Conservation (phyloP, 352 stramenopile species). For the Globisporangium paddicum region DNA sequence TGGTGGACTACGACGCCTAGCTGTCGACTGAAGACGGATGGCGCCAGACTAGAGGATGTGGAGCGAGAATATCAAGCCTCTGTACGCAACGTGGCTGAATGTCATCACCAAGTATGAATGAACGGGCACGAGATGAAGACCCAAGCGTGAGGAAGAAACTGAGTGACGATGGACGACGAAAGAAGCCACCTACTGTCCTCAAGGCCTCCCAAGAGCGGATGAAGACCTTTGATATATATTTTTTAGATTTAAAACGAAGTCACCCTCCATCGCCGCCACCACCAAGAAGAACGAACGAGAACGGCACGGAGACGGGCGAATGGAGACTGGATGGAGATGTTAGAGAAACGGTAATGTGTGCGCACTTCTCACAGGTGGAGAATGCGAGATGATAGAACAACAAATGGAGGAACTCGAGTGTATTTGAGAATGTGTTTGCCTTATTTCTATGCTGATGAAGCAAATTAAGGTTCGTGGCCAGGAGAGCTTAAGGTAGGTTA, state of each 20-base stretch:
- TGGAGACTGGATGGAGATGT: constrained; percentile 31
- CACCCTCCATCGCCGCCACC: background rate
- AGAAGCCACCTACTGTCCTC: background rate
- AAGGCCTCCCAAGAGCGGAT: background rate
- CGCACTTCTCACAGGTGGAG: background rate
- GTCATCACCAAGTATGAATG: background rate
- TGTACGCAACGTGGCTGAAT: background rate
- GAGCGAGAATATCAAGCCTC: background rate
- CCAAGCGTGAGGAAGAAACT: background rate
- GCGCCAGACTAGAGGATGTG: background rate
- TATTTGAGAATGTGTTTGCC: background rate
- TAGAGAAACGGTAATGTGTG: constrained; percentile 30
- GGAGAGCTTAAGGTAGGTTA: too few relatives aligned
- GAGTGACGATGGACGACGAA: background rate
- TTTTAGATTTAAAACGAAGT: constrained; percentile 7
- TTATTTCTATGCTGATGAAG: background rate
- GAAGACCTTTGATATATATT: constrained; percentile 1
- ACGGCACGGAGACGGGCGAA: background rate
- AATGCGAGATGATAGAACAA: constrained; percentile 2
- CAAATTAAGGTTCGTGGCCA: too few relatives aligned
- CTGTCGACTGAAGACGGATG: constrained; percentile 19
- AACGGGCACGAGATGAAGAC: background rate
- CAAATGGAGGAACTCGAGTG: background rate
- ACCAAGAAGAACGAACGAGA: background rate
- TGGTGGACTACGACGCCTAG: constrained; percentile 50